phyloP scores from a whole-genome alignment of 306 rosid genomes.

The Dryas alaskensis region DNA sequence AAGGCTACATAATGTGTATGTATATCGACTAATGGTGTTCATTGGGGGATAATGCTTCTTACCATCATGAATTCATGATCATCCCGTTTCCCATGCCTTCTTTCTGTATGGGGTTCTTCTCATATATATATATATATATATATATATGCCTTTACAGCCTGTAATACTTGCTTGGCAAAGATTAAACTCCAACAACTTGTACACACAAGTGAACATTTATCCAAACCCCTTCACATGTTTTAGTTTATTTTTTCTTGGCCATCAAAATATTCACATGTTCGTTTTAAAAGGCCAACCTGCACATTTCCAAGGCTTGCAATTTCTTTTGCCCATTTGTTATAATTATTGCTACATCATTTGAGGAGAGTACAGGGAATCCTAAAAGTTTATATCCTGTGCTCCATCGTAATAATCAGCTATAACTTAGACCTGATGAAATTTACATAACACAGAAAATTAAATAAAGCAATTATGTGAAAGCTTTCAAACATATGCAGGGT shows the following conservation, averaged over 20 bases:
- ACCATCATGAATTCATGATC: background rate
- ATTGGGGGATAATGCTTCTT: slow-evolving; percentile 1
- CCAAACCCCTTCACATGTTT: slow-evolving; percentile 11
- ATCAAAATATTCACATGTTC: slow-evolving; percentile 22
- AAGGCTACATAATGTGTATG: background rate
- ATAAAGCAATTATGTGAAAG: slow-evolving; percentile 1
- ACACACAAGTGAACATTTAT: background rate
- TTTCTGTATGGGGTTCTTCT: slow-evolving; percentile 19
- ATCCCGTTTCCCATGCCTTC: slow-evolving; percentile 1
- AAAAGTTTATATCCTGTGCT: background rate
- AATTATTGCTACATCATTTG: background rate
- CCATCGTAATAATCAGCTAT: background rate
- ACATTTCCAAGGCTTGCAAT: background rate
- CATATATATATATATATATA: background rate
- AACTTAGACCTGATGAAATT: background rate
- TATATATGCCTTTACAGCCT: slow-evolving; percentile 35
- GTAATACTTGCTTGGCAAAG: slow-evolving; percentile 27
- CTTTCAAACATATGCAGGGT: slow-evolving; percentile 16
- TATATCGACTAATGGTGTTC: background rate
- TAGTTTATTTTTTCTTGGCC: background rate
- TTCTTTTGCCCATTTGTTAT: background rate
- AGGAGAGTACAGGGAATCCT: background rate
- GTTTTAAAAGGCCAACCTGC: background rate
- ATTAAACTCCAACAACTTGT: slow-evolving; percentile 17
- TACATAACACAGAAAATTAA: too few species aligned